These are phyloP conservation scores for Arabidopsis arenosa DNA, from an alignment of 345 rosid species.

Conservation along the genomic window DNA sequence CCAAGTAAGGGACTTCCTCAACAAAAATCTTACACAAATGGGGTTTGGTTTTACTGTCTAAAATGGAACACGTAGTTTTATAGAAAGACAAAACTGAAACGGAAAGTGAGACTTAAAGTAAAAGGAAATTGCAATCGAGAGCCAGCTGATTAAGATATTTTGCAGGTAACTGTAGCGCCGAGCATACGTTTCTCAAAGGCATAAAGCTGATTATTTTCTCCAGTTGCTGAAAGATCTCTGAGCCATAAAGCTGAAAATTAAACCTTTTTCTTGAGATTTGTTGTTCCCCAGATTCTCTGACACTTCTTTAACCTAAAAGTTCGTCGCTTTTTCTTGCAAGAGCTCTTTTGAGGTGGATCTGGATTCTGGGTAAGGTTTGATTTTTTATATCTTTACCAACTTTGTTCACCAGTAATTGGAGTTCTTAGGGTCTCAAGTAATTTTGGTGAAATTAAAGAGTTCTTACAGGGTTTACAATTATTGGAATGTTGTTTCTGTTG, in stretches of 20 bases:
- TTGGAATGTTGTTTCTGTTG: constrained; percentile 12
- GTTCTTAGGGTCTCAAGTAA: constrained; percentile 5
- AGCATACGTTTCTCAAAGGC: constrained; percentile 10
- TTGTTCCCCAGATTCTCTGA: constrained; percentile 34
- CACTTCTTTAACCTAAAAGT: constrained; percentile 23
- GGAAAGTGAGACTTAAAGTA: neutral
- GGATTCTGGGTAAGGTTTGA: constrained; percentile 32
- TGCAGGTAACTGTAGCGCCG: neutral
- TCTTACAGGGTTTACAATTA: constrained; percentile 13
- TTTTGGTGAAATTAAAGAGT: constrained; percentile 1
- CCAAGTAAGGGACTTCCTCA: constrained; percentile 13
- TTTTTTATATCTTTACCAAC: constrained; percentile 1
- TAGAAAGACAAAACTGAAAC: constrained; percentile 23
- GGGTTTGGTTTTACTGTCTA: constrained; percentile 7
- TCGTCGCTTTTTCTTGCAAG: neutral
- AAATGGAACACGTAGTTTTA: neutral
- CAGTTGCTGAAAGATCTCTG: constrained; percentile 6
- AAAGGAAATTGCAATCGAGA: constrained; percentile 12
- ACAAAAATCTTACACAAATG: constrained; percentile 5
- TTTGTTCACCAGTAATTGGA: neutral
- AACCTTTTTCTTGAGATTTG: constrained; percentile 8
- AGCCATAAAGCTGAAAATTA: constrained; percentile 20
- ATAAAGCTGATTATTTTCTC: constrained; percentile 1
- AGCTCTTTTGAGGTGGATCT: constrained; percentile 24
- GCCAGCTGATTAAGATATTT: constrained; percentile 16